Base-by-base conservation (phyloP, 2,329 filamentous ascomycete genomes). In the Nemania sp. region DNA sequence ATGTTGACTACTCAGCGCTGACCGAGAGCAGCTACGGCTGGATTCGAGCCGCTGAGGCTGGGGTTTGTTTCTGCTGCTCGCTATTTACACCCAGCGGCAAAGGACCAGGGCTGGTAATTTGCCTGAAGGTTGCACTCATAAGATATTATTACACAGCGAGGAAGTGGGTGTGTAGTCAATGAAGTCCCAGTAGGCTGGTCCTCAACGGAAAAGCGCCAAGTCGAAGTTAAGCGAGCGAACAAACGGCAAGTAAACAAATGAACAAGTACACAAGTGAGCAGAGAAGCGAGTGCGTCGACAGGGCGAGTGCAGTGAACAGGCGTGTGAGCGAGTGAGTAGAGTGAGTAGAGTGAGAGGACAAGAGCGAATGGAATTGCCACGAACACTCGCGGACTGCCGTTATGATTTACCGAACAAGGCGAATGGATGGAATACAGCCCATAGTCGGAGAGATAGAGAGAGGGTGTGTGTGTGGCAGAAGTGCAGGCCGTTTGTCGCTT, bases 211-310 rank as follows among this genome's bases (percentile, higher is more conserved):
- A 54, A 47, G 15, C 13, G 57, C n/a, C n/a, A 63, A 54, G 54
- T 21, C 20, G 54, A 55, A 50, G 47, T 58, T 58, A 63, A 57
- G 57, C 63, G 56, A 63, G 53, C 53, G 46, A 57, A n/a, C 35
- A 34, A 51, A 25, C n/a, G n/a, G n/a, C 37, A 48, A 54, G 53
- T 15, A 39, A 51, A 32, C 21, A 39, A 39, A 10, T 34, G 25
- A 29, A 29, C 25, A 7, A 29, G 7, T 29, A n/a, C n/a, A n/a
- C n/a, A 7, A 29, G 7, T 29, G 25, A 29, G 25, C 25, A 7
- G 25, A 7, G 3, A 29, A 29, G n/a, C 40, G 34, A 42, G 34
- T 50, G 40, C 42, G 20, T 45, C 42, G 20, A 45, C 42, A 25
- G 20, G 42, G 15, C 42, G 37, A 48, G 34, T 49, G 48, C 49